Percentiles rank a stretch among this genome's conserved stretches.
phyloP scores from a whole-genome alignment of 2,329 filamentous ascomycete genomes.

The Xylaria sp. region DNA sequence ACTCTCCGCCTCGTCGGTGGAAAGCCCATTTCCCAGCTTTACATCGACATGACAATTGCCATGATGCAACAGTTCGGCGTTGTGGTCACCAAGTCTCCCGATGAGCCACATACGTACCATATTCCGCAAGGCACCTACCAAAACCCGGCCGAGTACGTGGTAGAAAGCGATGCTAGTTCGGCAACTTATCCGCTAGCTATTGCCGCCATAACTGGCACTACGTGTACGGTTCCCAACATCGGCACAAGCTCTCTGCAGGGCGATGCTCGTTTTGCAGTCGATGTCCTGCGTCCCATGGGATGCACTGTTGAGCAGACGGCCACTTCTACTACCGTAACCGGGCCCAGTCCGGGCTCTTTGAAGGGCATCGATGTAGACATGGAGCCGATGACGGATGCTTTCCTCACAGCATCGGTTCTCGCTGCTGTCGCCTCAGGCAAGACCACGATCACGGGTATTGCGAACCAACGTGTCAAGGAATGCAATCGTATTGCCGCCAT shows the following conservation, averaged over 20 bases:
- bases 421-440: slow-evolving; percentile 85
- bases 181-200: slow-evolving; percentile 95
- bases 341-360: slow-evolving; percentile 75
- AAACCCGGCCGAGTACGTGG: slow-evolving; percentile 83
- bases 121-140: slow-evolving; percentile 84
- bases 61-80: slow-evolving; percentile 98
- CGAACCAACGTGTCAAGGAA: slow-evolving; percentile 97
- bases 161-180: slow-evolving; percentile 97
- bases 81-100: slow-evolving; percentile 73
- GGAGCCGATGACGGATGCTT: slow-evolving; percentile 99
- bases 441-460: slow-evolving; percentile 90
- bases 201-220: slow-evolving; percentile 93
- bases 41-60: slow-evolving; percentile 97
- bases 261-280: slow-evolving; percentile 90
- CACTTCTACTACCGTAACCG: slow-evolving; percentile 89
- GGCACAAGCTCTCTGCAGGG: slow-evolving; percentile 91
- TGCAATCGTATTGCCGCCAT: slow-evolving; percentile 97
- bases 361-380: slow-evolving; percentile 86
- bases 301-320: slow-evolving; percentile 85
- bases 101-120: slow-evolving; percentile 88
- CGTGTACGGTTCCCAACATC: slow-evolving; percentile 95
- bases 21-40: slow-evolving; percentile 94
- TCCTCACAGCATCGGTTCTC: slow-evolving; percentile 91
- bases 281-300: slow-evolving; percentile 91
- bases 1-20: slow-evolving; percentile 91